Evolutionary conservation across 2,329 filamentous ascomycete genomes (phyloP).

Genomic region (Coniochaeta prunicola): DNA sequence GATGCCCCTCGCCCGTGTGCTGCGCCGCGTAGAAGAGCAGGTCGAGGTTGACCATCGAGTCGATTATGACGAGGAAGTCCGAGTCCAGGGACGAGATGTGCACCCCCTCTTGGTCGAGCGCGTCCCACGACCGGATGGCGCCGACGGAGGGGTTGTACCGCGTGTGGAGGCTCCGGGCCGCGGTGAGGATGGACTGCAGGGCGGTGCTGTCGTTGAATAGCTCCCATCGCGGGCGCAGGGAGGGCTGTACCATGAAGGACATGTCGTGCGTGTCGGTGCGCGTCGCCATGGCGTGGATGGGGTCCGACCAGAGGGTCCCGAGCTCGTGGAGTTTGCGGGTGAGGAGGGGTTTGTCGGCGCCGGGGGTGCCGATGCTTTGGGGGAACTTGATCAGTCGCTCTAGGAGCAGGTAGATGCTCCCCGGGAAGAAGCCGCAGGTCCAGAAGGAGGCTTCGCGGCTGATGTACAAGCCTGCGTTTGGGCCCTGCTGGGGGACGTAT

Average conservation of each 20-base stretch:
- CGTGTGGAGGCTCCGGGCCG: conserved; percentile 33
- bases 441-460: conserved; percentile 19
- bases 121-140: conserved; percentile 43
- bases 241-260: conserved; percentile 47
- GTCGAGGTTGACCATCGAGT: conserved; percentile 32
- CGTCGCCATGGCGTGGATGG: conserved; percentile 24
- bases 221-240: conserved; percentile 39
- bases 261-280: conserved; percentile 46
- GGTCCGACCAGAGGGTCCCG: conserved; percentile 32
- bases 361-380: conserved; percentile 9
- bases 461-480: conserved; percentile 8
- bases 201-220: conserved; percentile 27
- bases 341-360: conserved; percentile 3
- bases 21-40: conserved; percentile 27
- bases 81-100: conserved; percentile 20
- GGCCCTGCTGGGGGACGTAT: conserved; percentile 14
- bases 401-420: conserved; percentile 24
- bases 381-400: conserved; percentile 26
- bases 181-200: conserved; percentile 31
- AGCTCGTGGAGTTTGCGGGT: too few relatives aligned
- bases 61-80: conserved; percentile 34
- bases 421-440: conserved; percentile 33
- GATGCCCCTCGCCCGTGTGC: conserved; percentile 17
- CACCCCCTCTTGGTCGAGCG: conserved; percentile 20
- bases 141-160: conserved; percentile 34